Base-by-base conservation (phyloP, 2,329 filamentous ascomycete genomes). In the Botrytis porri region DNA sequence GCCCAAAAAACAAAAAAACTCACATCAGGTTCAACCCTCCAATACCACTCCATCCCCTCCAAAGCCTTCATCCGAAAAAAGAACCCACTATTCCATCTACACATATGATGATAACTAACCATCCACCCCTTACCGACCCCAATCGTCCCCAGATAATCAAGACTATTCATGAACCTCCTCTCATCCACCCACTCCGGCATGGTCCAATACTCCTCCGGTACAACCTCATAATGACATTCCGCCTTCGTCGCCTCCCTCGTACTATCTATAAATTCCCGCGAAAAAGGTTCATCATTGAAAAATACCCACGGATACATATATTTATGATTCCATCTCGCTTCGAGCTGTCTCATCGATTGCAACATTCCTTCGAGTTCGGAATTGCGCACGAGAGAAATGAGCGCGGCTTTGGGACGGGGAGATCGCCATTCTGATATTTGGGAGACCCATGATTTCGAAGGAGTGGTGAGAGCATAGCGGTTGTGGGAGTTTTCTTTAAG, bases 61-160 rank as follows among this genome's bases (percentile, higher is more conserved):
- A 97, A 86, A 2, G 91, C 89, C 0, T 90, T 88, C 81, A 97
- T 93, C 72, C 90, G 88, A 81, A 93, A 94, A 84, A 97, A 95
- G 79, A 93, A 86, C 72, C 93, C 93, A 75, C 90, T 92, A 82
- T 94, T 95, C 93, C 93, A 96, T 75, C 96, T 93, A 84, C 96
- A 99, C 96, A 98, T 99, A 86, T 99, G 96, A 76, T 96, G 91
- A 86, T 99, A 99, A 85, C 93, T 97, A 83, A 97, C 85, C 43
- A 94, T 97, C 84, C 97, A 95, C 70, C 95, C 96, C 82, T 98
- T 98, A 82, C 98, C 98, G 82, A 98, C 97, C 84, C 97, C 96
- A 82, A 92, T 91, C 81, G 93, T 89, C 71, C 89, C 90, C 93
- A 98, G 97, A 79, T 97, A 93, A 84, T 97, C 91, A 74, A 95